phyloP scores from a whole-genome alignment of 192 early-diverging fungal species.

The Coemansia erecta region DNA sequence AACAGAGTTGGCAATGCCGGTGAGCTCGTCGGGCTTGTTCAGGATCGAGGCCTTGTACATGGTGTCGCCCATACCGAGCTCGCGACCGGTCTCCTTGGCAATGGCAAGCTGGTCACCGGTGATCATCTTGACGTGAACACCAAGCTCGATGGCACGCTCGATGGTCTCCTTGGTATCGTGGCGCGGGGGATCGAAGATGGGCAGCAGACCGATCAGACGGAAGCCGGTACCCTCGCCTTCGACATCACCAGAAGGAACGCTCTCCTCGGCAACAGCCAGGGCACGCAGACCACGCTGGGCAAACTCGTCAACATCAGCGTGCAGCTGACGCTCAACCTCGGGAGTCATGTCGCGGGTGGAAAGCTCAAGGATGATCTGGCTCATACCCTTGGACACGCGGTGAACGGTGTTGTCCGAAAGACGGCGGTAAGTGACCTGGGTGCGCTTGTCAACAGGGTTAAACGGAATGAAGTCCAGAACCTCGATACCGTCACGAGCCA shows the following conservation, averaged over 20 bases:
- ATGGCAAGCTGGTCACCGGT: conserved; percentile 90
- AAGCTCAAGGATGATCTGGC: conserved; percentile 69
- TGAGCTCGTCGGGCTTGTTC: conserved; percentile 62
- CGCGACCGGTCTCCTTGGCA: conserved; percentile 77
- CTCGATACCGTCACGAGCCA: conserved; percentile 65
- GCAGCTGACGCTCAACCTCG: conserved; percentile 58
- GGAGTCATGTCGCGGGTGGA: conserved; percentile 69
- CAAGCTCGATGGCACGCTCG: conserved; percentile 68
- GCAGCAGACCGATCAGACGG: conserved; percentile 68
- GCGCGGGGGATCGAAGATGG: conserved; percentile 76
- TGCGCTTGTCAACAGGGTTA: conserved; percentile 78
- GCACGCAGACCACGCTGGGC: conserved; percentile 69
- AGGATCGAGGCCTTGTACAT: conserved; percentile 68
- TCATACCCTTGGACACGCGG: conserved; percentile 75
- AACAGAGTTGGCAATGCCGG: conserved; percentile 56
- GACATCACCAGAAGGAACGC: conserved; percentile 57
- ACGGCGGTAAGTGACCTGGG: conserved; percentile 68
- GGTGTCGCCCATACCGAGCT: conserved; percentile 68
- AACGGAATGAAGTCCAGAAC: conserved; percentile 69
- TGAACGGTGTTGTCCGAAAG: conserved; percentile 62
- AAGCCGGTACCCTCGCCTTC: conserved; percentile 66
- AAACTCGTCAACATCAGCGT: conserved; percentile 68
- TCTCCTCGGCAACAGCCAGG: conserved; percentile 72
- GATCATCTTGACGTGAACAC: conserved; percentile 91
- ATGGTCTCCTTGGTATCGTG: conserved; percentile 80